Percentiles rank a stretch among this genome's conserved stretches.
Conservation (phyloP, 2,329 filamentous ascomycete species). For the Talaromyces funiculosus region DNA sequence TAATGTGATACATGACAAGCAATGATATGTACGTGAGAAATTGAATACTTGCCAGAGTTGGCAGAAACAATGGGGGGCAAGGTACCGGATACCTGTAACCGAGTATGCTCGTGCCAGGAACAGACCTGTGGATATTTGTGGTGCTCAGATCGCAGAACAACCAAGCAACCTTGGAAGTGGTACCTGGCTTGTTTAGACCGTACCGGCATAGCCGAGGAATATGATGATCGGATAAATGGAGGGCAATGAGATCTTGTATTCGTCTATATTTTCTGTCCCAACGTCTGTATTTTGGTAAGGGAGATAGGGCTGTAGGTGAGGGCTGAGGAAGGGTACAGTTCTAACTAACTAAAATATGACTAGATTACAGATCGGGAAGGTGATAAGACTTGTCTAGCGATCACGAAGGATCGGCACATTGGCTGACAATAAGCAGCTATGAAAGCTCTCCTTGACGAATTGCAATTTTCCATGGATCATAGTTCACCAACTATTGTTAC, state of each 20-base stretch:
- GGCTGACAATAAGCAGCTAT: neutral
- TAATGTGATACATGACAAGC: neutral
- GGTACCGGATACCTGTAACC: neutral
- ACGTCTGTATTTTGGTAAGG: no score
- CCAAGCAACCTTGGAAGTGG: neutral
- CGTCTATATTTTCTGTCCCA: no score
- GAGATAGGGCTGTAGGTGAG: neutral
- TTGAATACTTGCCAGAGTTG: neutral
- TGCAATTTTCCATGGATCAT: neutral
- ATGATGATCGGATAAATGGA: neutral
- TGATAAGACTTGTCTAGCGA: neutral
- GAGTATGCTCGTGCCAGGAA: neutral
- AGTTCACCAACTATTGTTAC: neutral
- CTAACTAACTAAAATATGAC: no score
- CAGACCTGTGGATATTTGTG: neutral
- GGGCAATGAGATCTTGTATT: neutral
- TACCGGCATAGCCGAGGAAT: neutral
- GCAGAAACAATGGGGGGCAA: neutral
- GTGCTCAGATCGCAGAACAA: neutral
- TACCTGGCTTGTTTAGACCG: neutral
- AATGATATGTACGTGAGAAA: neutral
- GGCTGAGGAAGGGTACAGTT: no score
- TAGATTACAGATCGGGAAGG: neutral
- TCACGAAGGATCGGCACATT: neutral
- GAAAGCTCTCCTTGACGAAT: neutral